These are phyloP conservation scores for Xylaria sp. DNA, from an alignment of 495 filamentous ascomycete genomes.

Conservation along the genomic window DNA sequence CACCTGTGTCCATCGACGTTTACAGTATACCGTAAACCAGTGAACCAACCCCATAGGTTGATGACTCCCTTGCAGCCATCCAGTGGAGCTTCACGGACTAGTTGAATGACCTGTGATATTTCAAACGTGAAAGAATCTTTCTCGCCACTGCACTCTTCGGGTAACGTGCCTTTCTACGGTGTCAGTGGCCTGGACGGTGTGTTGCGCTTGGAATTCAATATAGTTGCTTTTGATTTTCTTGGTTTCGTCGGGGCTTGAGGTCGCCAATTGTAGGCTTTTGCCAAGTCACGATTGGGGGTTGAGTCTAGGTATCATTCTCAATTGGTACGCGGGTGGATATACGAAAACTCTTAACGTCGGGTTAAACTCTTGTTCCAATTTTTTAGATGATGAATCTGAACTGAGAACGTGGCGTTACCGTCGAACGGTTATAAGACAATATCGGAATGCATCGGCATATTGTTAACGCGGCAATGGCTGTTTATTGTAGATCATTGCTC, in stretches of 20 bases:
- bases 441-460: not conserved
- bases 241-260: not conserved
- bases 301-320: not conserved
- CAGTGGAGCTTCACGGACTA: not conserved
- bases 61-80: not conserved
- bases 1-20: not conserved
- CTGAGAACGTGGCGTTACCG: not conserved
- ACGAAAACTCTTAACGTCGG: not conserved
- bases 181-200: not conserved
- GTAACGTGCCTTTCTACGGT: not conserved
- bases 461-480: not conserved
- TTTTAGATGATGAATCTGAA: not conserved
- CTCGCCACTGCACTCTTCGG: not conserved
- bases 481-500: not conserved
- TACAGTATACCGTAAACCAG: not conserved
- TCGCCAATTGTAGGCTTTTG: not conserved
- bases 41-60: not conserved
- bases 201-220: conserved; percentile 5
- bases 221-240: not conserved
- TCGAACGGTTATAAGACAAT: not conserved
- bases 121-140: not conserved
- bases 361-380: not conserved
- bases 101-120: not conserved
- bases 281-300: not conserved
- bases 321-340: not conserved